phyloP scores from a whole-genome alignment of 2,329 filamentous ascomycete species.

The Arthrocladium fulminans region DNA sequence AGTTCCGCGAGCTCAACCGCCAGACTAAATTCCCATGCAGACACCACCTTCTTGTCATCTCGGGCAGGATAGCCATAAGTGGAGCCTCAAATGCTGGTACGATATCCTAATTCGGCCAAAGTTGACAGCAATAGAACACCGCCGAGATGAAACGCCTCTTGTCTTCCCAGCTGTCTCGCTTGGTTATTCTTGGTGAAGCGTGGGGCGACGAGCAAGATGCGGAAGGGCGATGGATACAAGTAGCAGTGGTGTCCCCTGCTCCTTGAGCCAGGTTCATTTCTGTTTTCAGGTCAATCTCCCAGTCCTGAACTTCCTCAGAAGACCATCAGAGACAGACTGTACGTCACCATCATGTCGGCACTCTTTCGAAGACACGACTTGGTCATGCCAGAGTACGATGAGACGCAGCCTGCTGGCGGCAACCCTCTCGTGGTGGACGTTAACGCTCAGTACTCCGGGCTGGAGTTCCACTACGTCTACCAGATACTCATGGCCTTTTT shows the following conservation, averaged over 20 bases:
- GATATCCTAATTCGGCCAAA: conserved; percentile 4
- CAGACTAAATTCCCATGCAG: neutral
- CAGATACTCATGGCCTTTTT: conserved; percentile 51
- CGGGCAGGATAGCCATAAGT: neutral
- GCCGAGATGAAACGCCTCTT: conserved; percentile 5
- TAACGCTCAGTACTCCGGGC: conserved; percentile 50
- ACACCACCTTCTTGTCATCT: neutral
- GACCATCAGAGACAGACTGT: neutral
- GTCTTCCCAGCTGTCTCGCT: neutral
- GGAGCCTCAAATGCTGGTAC: neutral
- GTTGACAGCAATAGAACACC: neutral
- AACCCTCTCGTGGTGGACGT: conserved; percentile 46
- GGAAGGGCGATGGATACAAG: conserved; percentile 1
- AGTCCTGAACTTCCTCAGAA: neutral
- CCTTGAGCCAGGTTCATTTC: neutral
- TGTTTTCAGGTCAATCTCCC: neutral
- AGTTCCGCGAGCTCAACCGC: neutral
- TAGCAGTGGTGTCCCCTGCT: neutral
- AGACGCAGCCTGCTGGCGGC: conserved; percentile 43
- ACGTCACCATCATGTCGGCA: conserved; percentile 3
- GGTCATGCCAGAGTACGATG: conserved; percentile 29
- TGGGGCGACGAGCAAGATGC: no score
- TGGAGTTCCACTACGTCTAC: conserved; percentile 55
- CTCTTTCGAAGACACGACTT: neutral
- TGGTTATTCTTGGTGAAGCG: neutral